Base-by-base conservation (phyloP, 2,329 filamentous ascomycete species). In the Sporothrix sp. region DNA sequence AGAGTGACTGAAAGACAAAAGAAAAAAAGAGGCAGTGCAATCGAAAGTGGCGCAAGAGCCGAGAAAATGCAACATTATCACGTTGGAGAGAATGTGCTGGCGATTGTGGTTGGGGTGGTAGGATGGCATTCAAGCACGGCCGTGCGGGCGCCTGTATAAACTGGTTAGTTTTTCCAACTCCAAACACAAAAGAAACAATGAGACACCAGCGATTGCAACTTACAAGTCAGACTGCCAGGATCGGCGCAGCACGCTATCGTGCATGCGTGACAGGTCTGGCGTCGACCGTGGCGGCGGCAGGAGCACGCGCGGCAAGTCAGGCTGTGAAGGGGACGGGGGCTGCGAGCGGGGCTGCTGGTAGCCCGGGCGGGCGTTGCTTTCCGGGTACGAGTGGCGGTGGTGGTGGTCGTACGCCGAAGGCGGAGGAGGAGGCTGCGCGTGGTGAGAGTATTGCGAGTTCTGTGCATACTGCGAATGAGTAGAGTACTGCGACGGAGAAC, bases 141-240 rank as follows among this genome's bases (percentile, higher is more conserved):
- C 68, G 69, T 74, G 63, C 65, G 61, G 58, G 72, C 71, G 61
- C 68, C 72, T 57, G 64, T 61, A 33, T 58, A 63, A 58, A 69
- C 66, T 67, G 18, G 66, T 67, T 25, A 46, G 27, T 14, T 14
- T 30, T 38, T 8, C 9, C 7, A 21, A 11, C 3, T 10, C 8
- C n/a, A n/a, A n/a, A n/a, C n/a, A n/a, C n/a, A n/a, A n/a, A n/a
- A n/a, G n/a, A n/a, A n/a, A n/a, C n/a, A n/a, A n/a, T n/a, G n/a
- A n/a, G n/a, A n/a, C n/a, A n/a, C n/a, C n/a, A n/a, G n/a, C n/a
- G n/a, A n/a, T n/a, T n/a, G n/a, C n/a, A n/a, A 70, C 65, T 50
- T 71, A 77, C 58, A 71, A 66, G 51, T 78, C 72, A 43, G 70
- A 65, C 59, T 70, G 67, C 75, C 75, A 79, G 13, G 71, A 66